Evolutionary conservation across 805 yeast species (phyloP), one percentile per base, ranked within the genome.

Genomic region (Pichia ethanolica): DNA sequence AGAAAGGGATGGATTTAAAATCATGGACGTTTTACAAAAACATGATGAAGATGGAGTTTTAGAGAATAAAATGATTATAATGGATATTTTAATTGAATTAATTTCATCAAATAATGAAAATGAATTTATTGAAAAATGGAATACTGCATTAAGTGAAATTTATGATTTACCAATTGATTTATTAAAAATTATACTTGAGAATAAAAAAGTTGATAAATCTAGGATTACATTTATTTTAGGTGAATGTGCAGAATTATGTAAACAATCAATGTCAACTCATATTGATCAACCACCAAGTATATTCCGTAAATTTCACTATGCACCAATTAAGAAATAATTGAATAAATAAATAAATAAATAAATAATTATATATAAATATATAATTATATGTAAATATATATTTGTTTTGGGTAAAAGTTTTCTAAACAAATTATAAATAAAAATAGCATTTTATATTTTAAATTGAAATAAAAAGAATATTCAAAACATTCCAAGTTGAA

Each of bases 131-230:
- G 71, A 58, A 64, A 59, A 53, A 38, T 62, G 62, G 62, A 44
- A 44, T 9, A 79, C 75, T 41, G 76, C 86, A 37, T 69, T 89
- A 46, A 70, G 71, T 11, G 76, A 75, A 39, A 89, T 83, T 69
- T 82, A 88, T 68, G 89, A 88, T 62, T 82, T 90, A 50, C 89
- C 95, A 0, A 67, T 83, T 7, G 83, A 78, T 45, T 77, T 89
- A 59, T 73, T 90, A 40, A 78, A 77, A 42, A 81, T 82, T 12
- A 75, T 89, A 39, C 71, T 89, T 47, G 55, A 75, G 71, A 58
- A 69, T 75, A 58, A 77, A 69, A 47, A 47, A 27, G 44, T 42
- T 13, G 50, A 50, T 26, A 50, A 50, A 14, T 50, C 53, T 3
- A 46, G 35, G 26, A 43, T 44, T 42, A 55, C 58, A 44, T 54